These are phyloP conservation scores for Echria macrotheca DNA, from an alignment of 495 filamentous ascomycete species.

Conservation along the genomic window DNA sequence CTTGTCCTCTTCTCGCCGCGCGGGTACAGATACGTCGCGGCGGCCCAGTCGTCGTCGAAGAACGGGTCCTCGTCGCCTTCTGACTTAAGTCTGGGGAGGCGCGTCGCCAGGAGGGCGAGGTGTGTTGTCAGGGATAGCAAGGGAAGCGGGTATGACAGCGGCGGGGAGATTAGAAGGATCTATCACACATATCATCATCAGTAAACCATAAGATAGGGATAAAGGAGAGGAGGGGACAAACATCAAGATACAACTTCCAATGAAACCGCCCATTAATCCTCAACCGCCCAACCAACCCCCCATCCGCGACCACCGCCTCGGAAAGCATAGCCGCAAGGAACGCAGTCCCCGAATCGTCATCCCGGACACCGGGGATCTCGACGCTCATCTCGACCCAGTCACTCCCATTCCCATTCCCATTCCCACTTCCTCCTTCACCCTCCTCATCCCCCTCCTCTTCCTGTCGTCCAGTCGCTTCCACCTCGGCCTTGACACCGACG, in stretches of 20 bases:
- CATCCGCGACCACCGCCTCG: conserved; percentile 79
- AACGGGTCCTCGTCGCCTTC: conserved; percentile 89
- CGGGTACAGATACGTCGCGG: conserved; percentile 70
- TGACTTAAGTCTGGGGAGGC: conserved; percentile 76
- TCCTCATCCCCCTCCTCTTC: conserved; percentile 24
- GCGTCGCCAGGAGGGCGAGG: conserved; percentile 86
- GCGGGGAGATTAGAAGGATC: conserved; percentile 90
- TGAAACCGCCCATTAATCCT: conserved; percentile 86
- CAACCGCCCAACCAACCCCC: conserved; percentile 62
- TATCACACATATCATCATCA: conserved; percentile 29
- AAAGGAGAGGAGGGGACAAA: conserved; percentile 54
- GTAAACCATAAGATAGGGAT: no score
- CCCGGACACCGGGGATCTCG: conserved; percentile 79
- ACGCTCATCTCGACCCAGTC: conserved; percentile 79
- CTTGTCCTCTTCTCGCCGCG: conserved; percentile 25
- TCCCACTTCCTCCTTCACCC: conserved; percentile 20
- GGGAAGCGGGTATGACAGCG: conserved; percentile 84
- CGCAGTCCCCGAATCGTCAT: conserved; percentile 85
- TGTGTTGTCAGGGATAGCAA: conserved; percentile 89
- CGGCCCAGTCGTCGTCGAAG: conserved; percentile 97
- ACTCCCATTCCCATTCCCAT: conserved; percentile 35
- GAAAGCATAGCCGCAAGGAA: conserved; percentile 81
- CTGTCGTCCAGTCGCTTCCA: conserved; percentile 59
- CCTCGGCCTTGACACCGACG: conserved; percentile 90
- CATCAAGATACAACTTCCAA: conserved; percentile 95